These are phyloP conservation scores for Umbelopsis sp. DNA, from an alignment of 192 early-diverging fungal genomes.

Conservation along the genomic window DNA sequence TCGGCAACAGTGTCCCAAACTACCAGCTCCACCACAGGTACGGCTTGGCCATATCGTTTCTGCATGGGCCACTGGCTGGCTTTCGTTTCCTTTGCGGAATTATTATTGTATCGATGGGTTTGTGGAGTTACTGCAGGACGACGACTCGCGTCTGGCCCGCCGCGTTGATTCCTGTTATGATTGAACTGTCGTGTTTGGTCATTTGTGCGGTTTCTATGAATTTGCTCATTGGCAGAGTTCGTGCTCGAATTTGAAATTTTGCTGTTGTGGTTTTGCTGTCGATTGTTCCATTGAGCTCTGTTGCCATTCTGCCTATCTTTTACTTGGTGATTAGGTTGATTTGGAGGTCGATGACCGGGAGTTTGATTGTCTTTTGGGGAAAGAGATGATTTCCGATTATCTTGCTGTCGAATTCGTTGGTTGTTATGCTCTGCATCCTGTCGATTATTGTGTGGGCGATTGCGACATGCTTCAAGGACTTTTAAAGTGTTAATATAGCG, in stretches of 20 bases:
- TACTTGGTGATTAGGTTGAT: not conserved
- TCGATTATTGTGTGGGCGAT: not conserved
- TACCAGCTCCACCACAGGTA: conserved; percentile 8
- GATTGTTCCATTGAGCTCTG: conserved; percentile 4
- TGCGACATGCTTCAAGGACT: conserved; percentile 9
- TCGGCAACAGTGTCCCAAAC: conserved; percentile 7
- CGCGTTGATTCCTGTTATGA: not conserved
- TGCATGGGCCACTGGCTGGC: not conserved
- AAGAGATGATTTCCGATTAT: not conserved
- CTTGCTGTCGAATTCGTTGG: not conserved
- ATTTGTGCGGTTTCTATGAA: not conserved
- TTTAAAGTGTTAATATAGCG: not conserved
- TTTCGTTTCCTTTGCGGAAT: not conserved
- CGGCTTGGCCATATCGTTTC: conserved; percentile 8
- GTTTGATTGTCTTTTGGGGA: not conserved
- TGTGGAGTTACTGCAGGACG: not conserved
- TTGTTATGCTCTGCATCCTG: not conserved
- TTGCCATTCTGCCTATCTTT: not conserved
- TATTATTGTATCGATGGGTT: not conserved
- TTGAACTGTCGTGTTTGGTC: not conserved
- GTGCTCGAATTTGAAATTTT: not conserved
- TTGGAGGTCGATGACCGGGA: not conserved
- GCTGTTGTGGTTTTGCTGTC: not conserved
- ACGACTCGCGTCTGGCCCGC: not conserved
- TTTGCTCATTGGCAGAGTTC: not conserved